These are phyloP conservation scores for Tylopilus subfusipes DNA, from an alignment of 768 basidiomycete species.

Conservation along the genomic window DNA sequence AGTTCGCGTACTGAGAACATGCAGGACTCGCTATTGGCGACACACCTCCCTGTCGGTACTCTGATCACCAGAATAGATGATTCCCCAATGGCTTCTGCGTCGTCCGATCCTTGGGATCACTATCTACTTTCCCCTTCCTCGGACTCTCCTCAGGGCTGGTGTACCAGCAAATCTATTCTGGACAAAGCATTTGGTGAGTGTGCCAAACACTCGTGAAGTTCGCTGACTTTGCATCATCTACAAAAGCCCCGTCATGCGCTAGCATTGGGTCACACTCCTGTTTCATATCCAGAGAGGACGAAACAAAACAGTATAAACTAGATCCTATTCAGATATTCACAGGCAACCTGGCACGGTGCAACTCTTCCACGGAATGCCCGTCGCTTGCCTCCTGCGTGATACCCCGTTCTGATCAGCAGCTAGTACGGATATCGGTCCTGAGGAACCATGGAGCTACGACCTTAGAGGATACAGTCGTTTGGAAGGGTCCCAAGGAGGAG, in stretches of 20 bases:
- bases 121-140: conserved; percentile 35
- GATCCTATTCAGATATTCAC: conserved; percentile 56
- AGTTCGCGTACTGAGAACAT: conserved; percentile 4
- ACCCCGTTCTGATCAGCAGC: conserved; percentile 45
- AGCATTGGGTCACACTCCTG: conserved; percentile 33
- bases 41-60: conserved; percentile 52
- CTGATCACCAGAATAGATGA: conserved; percentile 70
- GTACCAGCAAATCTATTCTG: conserved; percentile 41
- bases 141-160: conserved; percentile 53
- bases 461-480: conserved; percentile 50
- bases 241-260: conserved; percentile 10
- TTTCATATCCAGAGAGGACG: conserved; percentile 37
- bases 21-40: conserved; percentile 61
- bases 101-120: conserved; percentile 42
- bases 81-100: conserved; percentile 35
- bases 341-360: conserved; percentile 38
- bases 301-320: conserved; percentile 43
- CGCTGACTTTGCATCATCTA: not conserved
- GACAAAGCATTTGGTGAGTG: conserved; percentile 16
- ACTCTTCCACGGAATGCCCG: conserved; percentile 34
- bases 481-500: conserved; percentile 68
- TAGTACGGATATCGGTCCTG: conserved; percentile 54
- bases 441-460: not conserved
- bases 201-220: not conserved
- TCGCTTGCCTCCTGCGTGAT: conserved; percentile 47